Conservation (phyloP, 306 rosid species). For the Corylus heterophylla region DNA sequence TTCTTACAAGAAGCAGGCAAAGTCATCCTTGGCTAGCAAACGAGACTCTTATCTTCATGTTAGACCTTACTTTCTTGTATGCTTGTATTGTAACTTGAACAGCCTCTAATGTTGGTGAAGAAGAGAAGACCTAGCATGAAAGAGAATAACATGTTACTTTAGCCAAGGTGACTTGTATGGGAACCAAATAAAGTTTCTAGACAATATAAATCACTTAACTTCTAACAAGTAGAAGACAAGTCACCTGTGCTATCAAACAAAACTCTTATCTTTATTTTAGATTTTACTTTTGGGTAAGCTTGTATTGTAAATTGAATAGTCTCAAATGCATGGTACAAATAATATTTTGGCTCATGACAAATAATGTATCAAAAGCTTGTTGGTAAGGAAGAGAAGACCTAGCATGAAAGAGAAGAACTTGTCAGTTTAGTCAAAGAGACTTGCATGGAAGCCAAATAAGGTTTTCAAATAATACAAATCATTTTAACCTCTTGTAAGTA, state of each 20-base stretch:
- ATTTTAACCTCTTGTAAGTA: background rate
- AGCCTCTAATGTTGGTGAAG: background rate
- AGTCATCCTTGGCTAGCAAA: slow-evolving; percentile 34
- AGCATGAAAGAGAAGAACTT: slow-evolving; percentile 26
- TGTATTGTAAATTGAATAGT: too few relatives aligned
- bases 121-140: slow-evolving; percentile 34
- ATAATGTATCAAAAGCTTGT: background rate
- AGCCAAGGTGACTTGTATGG: slow-evolving; percentile 31
- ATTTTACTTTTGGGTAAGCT: slow-evolving; percentile 3
- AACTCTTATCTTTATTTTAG: slow-evolving; percentile 29
- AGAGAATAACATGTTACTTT: slow-evolving; percentile 16
- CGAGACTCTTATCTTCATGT: slow-evolving; percentile 30
- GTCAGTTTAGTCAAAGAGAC: slow-evolving; percentile 31
- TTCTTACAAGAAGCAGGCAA: slow-evolving; percentile 3
- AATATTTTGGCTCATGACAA: too few relatives aligned
- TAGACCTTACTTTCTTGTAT: slow-evolving; percentile 19
- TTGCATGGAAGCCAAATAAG: slow-evolving; percentile 14
- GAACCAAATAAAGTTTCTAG: background rate
- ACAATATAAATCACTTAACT: background rate
- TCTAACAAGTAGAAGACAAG: slow-evolving; percentile 2
- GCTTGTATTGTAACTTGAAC: too few relatives aligned
- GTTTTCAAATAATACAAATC: background rate
- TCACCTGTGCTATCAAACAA: slow-evolving; percentile 31
- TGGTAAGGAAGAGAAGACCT: slow-evolving; percentile 15
- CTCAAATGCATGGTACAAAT: too few relatives aligned